Conservation (phyloP, 179 eudicot species). For the Spinacia oleracea region DNA sequence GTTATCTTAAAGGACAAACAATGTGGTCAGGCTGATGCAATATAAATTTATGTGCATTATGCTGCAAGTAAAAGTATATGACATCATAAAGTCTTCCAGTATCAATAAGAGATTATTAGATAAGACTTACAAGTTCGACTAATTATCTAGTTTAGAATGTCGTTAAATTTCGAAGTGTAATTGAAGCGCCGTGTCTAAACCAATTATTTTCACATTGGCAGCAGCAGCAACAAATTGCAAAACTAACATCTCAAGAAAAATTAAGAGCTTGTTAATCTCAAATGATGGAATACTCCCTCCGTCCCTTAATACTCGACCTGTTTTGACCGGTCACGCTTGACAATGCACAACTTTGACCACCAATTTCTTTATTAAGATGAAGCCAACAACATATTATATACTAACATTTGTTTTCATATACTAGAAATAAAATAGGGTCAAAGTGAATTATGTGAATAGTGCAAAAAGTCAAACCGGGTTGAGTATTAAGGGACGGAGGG, state of each 20-base stretch:
- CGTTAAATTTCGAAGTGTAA: not conserved
- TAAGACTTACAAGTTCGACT: not conserved
- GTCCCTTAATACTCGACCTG: too few species aligned
- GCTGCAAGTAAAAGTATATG: slow-evolving; percentile 34
- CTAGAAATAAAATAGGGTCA: too few species aligned
- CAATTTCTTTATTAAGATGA: too few species aligned
- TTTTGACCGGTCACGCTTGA: too few species aligned
- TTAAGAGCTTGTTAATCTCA: not conserved
- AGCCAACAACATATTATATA: too few species aligned
- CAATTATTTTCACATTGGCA: not conserved
- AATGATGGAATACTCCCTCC: too few species aligned
- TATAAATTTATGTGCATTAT: slow-evolving; percentile 15
- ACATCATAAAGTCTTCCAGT: slow-evolving; percentile 23
- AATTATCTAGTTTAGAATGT: not conserved
- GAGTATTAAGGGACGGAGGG: too few species aligned
- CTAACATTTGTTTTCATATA: too few species aligned
- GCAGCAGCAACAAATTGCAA: not conserved
- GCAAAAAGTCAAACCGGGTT: too few species aligned
- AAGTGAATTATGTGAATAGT: too few species aligned
- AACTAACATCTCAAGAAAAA: not conserved
- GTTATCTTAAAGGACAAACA: slow-evolving; percentile 34
- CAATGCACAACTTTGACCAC: too few species aligned
- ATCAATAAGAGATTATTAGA: not conserved
- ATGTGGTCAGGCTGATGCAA: slow-evolving; percentile 20
- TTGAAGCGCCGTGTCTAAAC: not conserved